Base-by-base conservation (phyloP, 2,329 filamentous ascomycete species). In the Bertia moriformis region DNA sequence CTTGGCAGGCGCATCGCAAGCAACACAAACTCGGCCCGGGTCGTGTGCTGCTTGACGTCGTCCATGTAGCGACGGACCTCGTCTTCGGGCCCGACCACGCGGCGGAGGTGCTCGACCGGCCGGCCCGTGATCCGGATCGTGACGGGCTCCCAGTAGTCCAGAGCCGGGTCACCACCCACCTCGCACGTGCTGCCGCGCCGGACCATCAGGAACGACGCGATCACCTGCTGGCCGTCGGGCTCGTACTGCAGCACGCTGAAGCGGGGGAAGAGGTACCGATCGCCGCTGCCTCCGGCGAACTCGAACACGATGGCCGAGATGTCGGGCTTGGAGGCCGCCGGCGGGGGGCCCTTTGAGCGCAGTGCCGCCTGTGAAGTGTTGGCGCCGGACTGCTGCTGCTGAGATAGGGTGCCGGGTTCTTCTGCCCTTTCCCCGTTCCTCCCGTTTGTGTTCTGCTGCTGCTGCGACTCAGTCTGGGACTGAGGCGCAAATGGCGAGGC, bases 141-240 rank as follows among this genome's bases (percentile, higher is more conserved):
- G 19, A 88, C 69, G 2, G 83, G 83, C 47, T 88, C 80, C 51
- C 86, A 89, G 57, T 83, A 85, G 49, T 86, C 77, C 12, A 79
- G 57, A 5, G 64, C 59, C 1, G 71, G 72, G 44, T 80, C 71
- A n/a, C 71, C 72, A 41, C 70, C 67, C 42, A 76, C 73, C 47
- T 81, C 76, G 2, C 73, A 71, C n/a, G 63, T 65, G 47, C 75
- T 78, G 19, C 78, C 82, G 53, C 79, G 80, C 38, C 81, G 76
- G 4, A 84, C 80, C 42, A 88, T 75, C 10, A 91, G 62, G 51
- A 89, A 91, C 1, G 82, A 88, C 3, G 78, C 78, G 33, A 86
- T 69, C 2, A 83, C 69, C 41, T 77, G 68, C 38, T 73, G 71
- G 2, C 71, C 71, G 3, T 63, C 56, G 7, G 62, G 51, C 2